Base-by-base conservation (phyloP, 2,329 filamentous ascomycete species). In the Coniosporium tulheliwenetii region DNA sequence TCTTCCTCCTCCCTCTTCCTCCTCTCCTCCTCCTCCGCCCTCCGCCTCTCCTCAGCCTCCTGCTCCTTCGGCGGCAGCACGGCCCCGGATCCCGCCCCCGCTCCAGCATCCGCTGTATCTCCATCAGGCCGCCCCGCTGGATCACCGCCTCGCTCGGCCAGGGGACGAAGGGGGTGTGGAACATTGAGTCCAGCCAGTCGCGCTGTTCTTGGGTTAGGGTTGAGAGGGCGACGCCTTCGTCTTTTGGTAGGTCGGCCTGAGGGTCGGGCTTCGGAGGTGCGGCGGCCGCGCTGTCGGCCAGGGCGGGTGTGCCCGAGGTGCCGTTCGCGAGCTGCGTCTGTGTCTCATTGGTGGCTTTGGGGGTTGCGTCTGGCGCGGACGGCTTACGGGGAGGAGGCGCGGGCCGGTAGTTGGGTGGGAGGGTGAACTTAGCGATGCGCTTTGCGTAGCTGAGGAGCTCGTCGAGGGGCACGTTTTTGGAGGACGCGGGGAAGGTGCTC, bases 381-480 rank as follows among this genome's bases (percentile, higher is more conserved):
- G 19, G 19, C 42, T 32, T 38, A 51, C 50, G 8, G 7, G 19
- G 19, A 51, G 45, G 36, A 46, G 54, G 44, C 53, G 52, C 43
- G 46, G 56, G 40, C 32, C 53, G 52, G 49, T 60, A 65, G 2
- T 74, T 74, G 0, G 79, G 79, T 0, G 85, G 83, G 10, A 85
- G 70, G 1, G 85, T 89, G 47, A 79, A 85, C 55, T 79, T 81
- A 57, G 79, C 81, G 53, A 93, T 91, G 47, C 79, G 77, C 36
- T 80, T 79, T 15, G 84, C 85, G 56, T 85, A 91, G 45, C 68
- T 71, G 15, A 93, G 75, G 0, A 93, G 73, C 48, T 87, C 79
- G 36, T 77, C 70, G 53, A 85, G 84, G 3, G 71, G 71, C 39
- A 91, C 64, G 15, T 65, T 57, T 8, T n/a, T 43, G 33, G 19